Evolutionary conservation across 2,329 filamentous ascomycete species (phyloP).

Genomic region (Orbilia brochopaga): DNA sequence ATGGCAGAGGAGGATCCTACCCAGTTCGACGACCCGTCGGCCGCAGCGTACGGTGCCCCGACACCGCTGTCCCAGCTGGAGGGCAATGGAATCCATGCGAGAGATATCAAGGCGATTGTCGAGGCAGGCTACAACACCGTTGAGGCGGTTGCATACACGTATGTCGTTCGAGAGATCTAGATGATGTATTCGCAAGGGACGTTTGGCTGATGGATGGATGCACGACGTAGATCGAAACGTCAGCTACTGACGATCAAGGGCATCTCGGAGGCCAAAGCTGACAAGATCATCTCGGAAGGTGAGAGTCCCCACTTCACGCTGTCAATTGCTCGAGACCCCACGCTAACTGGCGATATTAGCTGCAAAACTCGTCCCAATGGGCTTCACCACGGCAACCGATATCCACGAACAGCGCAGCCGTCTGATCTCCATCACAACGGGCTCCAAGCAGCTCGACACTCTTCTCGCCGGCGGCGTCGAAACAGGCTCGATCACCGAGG

Average conservation of each 20-base stretch:
- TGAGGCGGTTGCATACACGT: constrained; percentile 93
- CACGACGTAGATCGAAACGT: constrained; percentile 66
- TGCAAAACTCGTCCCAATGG: constrained; percentile 96
- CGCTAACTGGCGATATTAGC: constrained; percentile 63
- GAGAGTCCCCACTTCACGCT: constrained; percentile 43
- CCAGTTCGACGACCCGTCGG: constrained; percentile 71
- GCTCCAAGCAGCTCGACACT: constrained; percentile 96
- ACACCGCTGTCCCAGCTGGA: constrained; percentile 85
- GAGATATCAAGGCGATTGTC: constrained; percentile 90
- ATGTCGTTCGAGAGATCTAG: constrained; percentile 56
- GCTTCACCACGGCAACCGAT: constrained; percentile 97
- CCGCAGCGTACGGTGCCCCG: constrained; percentile 87
- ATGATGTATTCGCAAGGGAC: not conserved
- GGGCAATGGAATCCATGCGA: constrained; percentile 60
- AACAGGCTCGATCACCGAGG: constrained; percentile 95
- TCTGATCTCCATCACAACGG: constrained; percentile 96
- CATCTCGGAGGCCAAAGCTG: constrained; percentile 95
- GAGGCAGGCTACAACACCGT: constrained; percentile 95
- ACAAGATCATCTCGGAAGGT: constrained; percentile 90
- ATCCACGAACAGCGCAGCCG: constrained; percentile 98
- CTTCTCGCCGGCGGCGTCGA: constrained; percentile 92
- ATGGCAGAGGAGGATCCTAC: constrained; percentile 65
- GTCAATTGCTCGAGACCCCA: not conserved
- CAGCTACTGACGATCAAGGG: constrained; percentile 94
- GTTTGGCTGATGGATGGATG: not conserved